phyloP scores from a whole-genome alignment of 2,329 filamentous ascomycete species.

The Colletotrichum lini region DNA sequence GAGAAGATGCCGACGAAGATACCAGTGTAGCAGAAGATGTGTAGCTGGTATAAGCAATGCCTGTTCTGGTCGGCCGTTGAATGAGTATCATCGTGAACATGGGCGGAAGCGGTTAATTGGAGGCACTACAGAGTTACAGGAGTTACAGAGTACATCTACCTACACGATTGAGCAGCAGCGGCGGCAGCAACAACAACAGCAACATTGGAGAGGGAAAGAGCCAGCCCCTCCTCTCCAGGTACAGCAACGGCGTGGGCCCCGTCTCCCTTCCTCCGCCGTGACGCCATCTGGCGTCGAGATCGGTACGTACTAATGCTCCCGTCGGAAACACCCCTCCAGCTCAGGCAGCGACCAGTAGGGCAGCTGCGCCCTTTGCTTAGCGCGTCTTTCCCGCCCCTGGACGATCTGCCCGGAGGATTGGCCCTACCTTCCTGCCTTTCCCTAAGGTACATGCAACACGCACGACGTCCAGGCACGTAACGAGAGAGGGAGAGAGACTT shows the following conservation, averaged over 20 bases:
- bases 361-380: constrained; percentile 24
- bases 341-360: constrained; percentile 21
- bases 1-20: background rate
- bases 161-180: too few species aligned
- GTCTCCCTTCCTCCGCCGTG: constrained; percentile 18
- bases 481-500: too few species aligned
- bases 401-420: constrained; percentile 40
- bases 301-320: constrained; percentile 24
- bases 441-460: background rate
- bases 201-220: background rate
- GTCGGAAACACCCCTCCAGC: constrained; percentile 28
- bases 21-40: background rate
- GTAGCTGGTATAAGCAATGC: background rate
- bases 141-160: too few species aligned
- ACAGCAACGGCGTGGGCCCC: background rate
- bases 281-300: constrained; percentile 35
- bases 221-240: background rate
- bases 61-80: background rate
- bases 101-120: too few species aligned
- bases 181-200: background rate
- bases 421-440: constrained; percentile 10
- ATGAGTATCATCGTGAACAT: too few species aligned
- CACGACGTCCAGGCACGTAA: too few species aligned
- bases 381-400: constrained; percentile 35
- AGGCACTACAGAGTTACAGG: too few species aligned